Evolutionary conservation across 176 grass and related monocot species (phyloP), one percentile per base, ranked within the genome.

Genomic region (Zoysia japonica): DNA sequence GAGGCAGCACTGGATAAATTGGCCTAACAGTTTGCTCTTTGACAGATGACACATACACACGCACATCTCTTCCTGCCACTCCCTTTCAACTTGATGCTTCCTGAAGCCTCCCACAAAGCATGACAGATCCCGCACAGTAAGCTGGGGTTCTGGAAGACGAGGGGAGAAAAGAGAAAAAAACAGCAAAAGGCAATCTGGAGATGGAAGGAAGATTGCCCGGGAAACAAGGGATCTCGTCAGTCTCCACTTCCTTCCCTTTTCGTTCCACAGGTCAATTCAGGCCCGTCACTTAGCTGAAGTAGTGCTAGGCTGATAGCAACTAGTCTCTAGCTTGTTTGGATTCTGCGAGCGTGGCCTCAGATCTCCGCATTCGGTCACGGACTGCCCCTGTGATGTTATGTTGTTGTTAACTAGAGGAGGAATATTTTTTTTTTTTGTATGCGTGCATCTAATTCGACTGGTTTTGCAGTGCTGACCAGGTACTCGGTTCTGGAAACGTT

Each of bases 21-120:
- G 79, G 62, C 90, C 66, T 76, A 45, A 83, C 67, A 81, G 41
- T 68, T 77, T 85, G 40, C 81, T 63, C 69, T 78, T 47, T 75
- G 90, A 28, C 80, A 83, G 56, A 60, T 80, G 78, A 86, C 83
- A 85, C 73, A 74, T 78, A 78, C 87, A 67, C 67, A 86, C 61
- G 78, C 56, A 79, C 48, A 67, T 54, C 43, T 55, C 53, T 85
- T 77, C 70, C 51, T 78, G 52, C 52, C 7, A 76, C 71, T 78
- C 40, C 65, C 78, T 82, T 78, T 86, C 78, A 82, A 73, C 79
- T 71, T 88, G 79, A 83, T 77, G 79, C 83, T 86, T 92, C 90
- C 86, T 92, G 86, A 89, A 80, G 77, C 79, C 75, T 83, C 37
- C 57, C 61, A 68, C 65, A 19, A 57, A 9, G 75, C 68, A 55